Evolutionary conservation across 306 rosid genomes (phyloP).

Genomic region (Pyrus bretschneideri): DNA sequence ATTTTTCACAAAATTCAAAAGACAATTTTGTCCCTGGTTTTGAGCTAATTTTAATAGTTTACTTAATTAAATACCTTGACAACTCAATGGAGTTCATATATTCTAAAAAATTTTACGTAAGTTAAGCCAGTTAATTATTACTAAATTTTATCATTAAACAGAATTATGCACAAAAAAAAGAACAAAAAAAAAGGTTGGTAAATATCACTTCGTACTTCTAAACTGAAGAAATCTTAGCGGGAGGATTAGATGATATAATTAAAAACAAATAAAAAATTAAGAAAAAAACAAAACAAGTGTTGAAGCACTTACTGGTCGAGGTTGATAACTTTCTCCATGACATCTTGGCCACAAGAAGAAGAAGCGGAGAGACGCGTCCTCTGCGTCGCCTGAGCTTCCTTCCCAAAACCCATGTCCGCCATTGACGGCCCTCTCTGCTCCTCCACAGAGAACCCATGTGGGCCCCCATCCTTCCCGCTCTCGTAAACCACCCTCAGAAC

Average conservation of each 20-base stretch:
- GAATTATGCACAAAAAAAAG: no score
- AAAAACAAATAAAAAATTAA: background rate
- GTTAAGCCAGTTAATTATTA: no score
- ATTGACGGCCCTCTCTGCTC: constrained; percentile 15
- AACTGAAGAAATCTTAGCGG: background rate
- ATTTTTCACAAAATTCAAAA: background rate
- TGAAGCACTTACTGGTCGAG: constrained; percentile 67
- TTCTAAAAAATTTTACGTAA: no score
- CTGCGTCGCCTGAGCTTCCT: constrained; percentile 3
- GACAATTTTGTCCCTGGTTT: constrained; percentile 1
- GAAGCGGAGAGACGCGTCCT: constrained; percentile 27
- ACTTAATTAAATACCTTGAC: no score
- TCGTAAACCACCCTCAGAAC: constrained; percentile 32
- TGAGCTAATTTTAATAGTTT: background rate
- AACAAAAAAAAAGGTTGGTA: no score
- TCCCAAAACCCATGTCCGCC: constrained; percentile 9
- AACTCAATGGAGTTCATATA: no score
- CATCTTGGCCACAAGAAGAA: constrained; percentile 26
- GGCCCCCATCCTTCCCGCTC: constrained; percentile 16
- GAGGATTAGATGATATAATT: background rate
- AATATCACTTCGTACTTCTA: no score
- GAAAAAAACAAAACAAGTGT: background rate
- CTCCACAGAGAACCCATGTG: background rate
- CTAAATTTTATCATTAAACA: no score
- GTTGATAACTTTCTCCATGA: constrained; percentile 40